phyloP scores from a whole-genome alignment of 352 stramenopile species.

The Aphanomyces astaci region DNA sequence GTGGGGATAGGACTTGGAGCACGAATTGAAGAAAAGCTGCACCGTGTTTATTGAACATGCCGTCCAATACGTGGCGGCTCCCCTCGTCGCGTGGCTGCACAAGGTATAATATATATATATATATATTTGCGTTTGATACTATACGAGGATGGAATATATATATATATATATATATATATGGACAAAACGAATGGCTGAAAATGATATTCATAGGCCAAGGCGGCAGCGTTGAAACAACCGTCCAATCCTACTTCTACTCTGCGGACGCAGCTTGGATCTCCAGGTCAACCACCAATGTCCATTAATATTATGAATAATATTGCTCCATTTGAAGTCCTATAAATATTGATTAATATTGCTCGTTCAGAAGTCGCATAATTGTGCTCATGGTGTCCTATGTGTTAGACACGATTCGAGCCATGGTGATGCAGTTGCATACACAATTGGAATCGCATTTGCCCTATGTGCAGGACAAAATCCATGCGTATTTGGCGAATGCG shows the following conservation, averaged over 20 bases:
- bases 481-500: slow-evolving; percentile 65
- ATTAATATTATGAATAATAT: too few relatives aligned
- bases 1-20: slow-evolving; percentile 46
- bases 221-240: neutral
- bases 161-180: too few relatives aligned
- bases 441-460: slow-evolving; percentile 39
- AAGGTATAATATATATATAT: too few relatives aligned
- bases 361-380: neutral
- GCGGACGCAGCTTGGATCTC: neutral
- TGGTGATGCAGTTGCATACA: slow-evolving; percentile 35
- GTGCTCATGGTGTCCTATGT: neutral
- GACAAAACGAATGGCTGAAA: neutral
- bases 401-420: slow-evolving; percentile 33
- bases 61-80: slow-evolving; percentile 47
- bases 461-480: slow-evolving; percentile 47
- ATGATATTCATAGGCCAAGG: too few relatives aligned
- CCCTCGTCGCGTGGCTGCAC: slow-evolving; percentile 54
- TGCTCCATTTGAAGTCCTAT: too few relatives aligned
- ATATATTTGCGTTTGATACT: too few relatives aligned
- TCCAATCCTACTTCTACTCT: neutral
- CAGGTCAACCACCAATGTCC: too few relatives aligned
- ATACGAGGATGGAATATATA: too few relatives aligned
- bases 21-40: slow-evolving; percentile 74
- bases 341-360: too few relatives aligned
- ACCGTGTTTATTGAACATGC: slow-evolving; percentile 70